phyloP scores from a whole-genome alignment of 257 asterid species.

The Plantago elongata region DNA sequence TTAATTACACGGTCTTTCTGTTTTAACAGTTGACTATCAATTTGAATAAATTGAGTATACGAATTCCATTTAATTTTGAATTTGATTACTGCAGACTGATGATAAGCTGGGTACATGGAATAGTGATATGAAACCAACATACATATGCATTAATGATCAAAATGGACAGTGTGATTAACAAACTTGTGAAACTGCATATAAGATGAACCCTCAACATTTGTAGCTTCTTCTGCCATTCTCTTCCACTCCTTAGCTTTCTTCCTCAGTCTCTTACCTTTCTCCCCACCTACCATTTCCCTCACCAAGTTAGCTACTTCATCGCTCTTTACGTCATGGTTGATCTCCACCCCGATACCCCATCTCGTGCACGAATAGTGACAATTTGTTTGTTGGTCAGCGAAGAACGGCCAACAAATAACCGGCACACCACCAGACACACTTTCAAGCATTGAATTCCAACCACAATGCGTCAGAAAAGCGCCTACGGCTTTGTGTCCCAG shows the following conservation, averaged over 20 bases:
- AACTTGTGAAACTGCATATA: neutral
- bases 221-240: conserved; percentile 4
- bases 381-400: conserved; percentile 8
- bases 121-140: too few relatives aligned
- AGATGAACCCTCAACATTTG: conserved; percentile 7
- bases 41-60: too few relatives aligned
- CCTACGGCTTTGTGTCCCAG: neutral
- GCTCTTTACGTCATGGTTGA: neutral
- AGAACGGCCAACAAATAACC: conserved; percentile 12
- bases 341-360: conserved; percentile 11
- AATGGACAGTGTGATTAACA: neutral
- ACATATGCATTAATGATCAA: too few relatives aligned
- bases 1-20: too few relatives aligned
- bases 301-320: neutral
- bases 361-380: conserved; percentile 3
- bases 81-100: too few relatives aligned
- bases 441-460: conserved; percentile 10
- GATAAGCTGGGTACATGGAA: too few relatives aligned
- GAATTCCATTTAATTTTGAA: too few relatives aligned
- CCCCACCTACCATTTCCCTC: neutral
- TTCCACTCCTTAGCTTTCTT: conserved; percentile 4
- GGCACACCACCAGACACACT: conserved; percentile 8
- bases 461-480: conserved; percentile 11
- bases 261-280: neutral
- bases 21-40: too few relatives aligned